Percentiles rank a stretch among this genome's conserved stretches.
phyloP scores from a whole-genome alignment of 495 filamentous ascomycete genomes.

The Elasticomyces elasticus region DNA sequence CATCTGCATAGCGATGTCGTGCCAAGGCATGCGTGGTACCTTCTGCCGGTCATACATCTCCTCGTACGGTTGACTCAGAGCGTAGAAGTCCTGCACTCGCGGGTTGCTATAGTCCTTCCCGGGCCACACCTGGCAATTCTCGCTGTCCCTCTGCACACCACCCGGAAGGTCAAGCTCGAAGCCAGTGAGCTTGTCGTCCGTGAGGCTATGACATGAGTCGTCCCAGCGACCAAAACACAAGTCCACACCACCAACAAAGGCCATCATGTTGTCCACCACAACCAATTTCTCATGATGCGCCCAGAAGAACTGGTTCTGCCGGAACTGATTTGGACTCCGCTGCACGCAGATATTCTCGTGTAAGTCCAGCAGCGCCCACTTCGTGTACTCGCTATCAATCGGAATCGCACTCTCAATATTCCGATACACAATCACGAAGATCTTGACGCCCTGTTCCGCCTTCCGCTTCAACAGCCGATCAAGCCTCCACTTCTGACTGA shows the following conservation, averaged over 20 bases:
- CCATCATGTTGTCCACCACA: constrained; percentile 90
- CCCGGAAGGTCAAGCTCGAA: constrained; percentile 58
- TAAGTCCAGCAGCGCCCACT: constrained; percentile 91
- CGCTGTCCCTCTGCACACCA: constrained; percentile 71
- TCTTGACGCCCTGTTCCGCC: constrained; percentile 88
- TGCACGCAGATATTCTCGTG: constrained; percentile 96
- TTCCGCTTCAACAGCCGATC: constrained; percentile 92
- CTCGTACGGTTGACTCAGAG: constrained; percentile 87
- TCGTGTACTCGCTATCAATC: constrained; percentile 98
- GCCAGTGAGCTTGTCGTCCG: constrained; percentile 89
- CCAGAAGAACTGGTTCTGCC: constrained; percentile 99
- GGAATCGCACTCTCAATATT: constrained; percentile 97
- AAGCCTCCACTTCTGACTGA: constrained; percentile 97
- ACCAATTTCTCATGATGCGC: constrained; percentile 97
- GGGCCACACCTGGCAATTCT: constrained; percentile 92
- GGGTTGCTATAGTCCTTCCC: constrained; percentile 99
- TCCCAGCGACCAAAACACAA: constrained; percentile 98
- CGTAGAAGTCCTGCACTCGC: constrained; percentile 87
- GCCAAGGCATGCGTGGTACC: constrained; percentile 94
- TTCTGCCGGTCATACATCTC: constrained; percentile 95
- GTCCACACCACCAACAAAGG: constrained; percentile 94
- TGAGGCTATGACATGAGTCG: constrained; percentile 79
- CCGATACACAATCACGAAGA: constrained; percentile 96
- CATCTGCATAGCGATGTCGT: constrained; percentile 97
- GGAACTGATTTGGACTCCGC: constrained; percentile 90